Conservation (phyloP, 1,139 yeast species). For the Hanseniaspora sp. region DNA sequence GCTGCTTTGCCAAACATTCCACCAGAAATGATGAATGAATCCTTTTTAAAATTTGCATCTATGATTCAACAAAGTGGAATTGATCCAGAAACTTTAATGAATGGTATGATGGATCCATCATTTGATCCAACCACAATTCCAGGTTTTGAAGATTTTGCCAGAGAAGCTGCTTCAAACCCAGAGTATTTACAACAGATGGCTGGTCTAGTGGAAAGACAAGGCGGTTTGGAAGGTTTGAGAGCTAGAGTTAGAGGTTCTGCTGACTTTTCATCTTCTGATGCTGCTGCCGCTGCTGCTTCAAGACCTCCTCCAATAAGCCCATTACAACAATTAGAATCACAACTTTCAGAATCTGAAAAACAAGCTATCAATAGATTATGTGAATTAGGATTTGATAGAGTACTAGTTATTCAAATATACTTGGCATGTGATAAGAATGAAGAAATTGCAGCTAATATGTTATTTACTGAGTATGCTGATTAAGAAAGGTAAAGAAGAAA, state of each 20-base stretch:
- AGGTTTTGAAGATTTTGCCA: constrained; percentile 10
- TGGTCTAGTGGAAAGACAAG: constrained; percentile 29
- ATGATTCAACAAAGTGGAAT: constrained; percentile 3
- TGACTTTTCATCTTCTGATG: constrained; percentile 20
- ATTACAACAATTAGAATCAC: constrained; percentile 32
- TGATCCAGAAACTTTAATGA: not conserved
- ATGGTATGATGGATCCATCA: not conserved
- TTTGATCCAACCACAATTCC: constrained; percentile 13
- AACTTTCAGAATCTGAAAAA: constrained; percentile 72
- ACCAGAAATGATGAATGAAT: not conserved
- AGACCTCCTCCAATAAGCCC: constrained; percentile 25
- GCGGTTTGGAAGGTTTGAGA: constrained; percentile 28
- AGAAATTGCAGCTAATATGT: constrained; percentile 86
- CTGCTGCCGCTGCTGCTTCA: constrained; percentile 19
- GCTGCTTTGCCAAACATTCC: constrained; percentile 1
- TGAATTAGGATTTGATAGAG: constrained; percentile 85
- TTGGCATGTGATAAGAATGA: constrained; percentile 98
- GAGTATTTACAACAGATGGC: constrained; percentile 6
- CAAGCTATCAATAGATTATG: constrained; percentile 78
- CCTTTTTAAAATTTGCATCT: not conserved
- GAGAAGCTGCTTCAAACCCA: constrained; percentile 6
- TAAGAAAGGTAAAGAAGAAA: not conserved
- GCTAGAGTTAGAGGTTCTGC: constrained; percentile 26
- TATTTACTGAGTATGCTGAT: constrained; percentile 37
- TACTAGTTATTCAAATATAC: constrained; percentile 81